Evolutionary conservation across 345 rosid species (phyloP), one percentile per base, ranked within the genome.

Genomic region (Adansonia digitata): DNA sequence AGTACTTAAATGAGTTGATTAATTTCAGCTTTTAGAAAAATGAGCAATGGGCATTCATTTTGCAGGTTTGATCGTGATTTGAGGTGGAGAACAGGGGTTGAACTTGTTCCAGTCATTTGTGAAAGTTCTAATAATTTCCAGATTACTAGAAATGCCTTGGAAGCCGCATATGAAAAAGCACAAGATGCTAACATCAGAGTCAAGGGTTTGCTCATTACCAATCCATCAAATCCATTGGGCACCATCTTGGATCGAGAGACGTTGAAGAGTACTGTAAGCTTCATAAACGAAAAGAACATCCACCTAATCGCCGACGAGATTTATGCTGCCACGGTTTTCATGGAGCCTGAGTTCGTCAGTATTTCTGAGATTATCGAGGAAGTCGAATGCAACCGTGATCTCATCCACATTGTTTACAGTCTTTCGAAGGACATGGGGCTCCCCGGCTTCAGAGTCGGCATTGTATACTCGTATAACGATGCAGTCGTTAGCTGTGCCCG

Each of bases 401-500:
- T 95, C 39, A 70, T 95, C 24, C 98, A 93, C 77, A 78, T 95
- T 24, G 89, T 95, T 2, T 89, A 95, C 53, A 95, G 98, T 64
- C 86, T 93, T 17, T 95, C 99, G 0, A 95, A 95, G 79, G 98
- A 90, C 83, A 82, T 95, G 97, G 97, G 99, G 7, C 80, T 95
- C 15, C 96, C 99, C 0, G 99, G 99, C 22, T 89, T 93, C 49
- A 82, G 98, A 53, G 89, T 95, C 1, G 99, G 99, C 39, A 88
- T 95, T 14, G 68, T 93, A 12, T 95, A 95, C 77, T 95, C 98
- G 7, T 93, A 93, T 84, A 95, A 95, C 22, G 85, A 95, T 78
- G 77, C 77, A 7, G 93, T 89, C 7, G 93, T 93, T 66, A 81
- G 71, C 2, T 88, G 91, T 8, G 88, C 93, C 0, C 74, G 97